These are phyloP conservation scores for Ogataea polymorpha DNA, from an alignment of 805 yeast species.

Conservation along the genomic window DNA sequence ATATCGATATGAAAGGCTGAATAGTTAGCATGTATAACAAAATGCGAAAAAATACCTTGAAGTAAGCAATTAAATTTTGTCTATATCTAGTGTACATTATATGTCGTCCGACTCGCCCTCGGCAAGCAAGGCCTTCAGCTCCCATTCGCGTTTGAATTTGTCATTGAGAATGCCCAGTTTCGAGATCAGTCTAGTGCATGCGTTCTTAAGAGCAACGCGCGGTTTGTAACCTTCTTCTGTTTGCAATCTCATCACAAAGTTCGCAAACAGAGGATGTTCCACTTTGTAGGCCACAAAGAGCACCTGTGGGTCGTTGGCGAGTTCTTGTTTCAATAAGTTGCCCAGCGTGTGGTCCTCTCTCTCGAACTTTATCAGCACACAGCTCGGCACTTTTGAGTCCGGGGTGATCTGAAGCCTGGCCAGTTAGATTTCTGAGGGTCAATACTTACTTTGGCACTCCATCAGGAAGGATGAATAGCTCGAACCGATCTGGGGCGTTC, in stretches of 20 bases:
- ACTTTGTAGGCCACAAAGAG: constrained; percentile 95
- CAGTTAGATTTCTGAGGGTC: background rate
- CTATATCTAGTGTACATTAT: constrained; percentile 7
- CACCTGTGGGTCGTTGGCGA: constrained; percentile 83
- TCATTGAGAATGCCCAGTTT: constrained; percentile 72
- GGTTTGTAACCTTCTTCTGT: constrained; percentile 96
- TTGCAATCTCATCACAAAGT: constrained; percentile 89
- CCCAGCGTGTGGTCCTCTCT: constrained; percentile 98
- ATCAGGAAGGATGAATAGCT: constrained; percentile 93
- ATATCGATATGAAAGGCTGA: constrained; percentile 20
- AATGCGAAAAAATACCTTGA: constrained; percentile 3
- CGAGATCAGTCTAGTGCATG: constrained; percentile 78
- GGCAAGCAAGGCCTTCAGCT: constrained; percentile 68
- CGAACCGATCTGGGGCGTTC: constrained; percentile 99
- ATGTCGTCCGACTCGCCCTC: constrained; percentile 47
- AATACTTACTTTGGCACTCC: constrained; percentile 81
- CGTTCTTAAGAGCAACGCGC: constrained; percentile 82
- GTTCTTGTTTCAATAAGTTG: constrained; percentile 80
- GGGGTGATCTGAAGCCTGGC: constrained; percentile 77
- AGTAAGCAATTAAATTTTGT: background rate
- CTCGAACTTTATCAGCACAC: constrained; percentile 88
- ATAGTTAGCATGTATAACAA: constrained; percentile 6
- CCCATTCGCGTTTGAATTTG: constrained; percentile 90
- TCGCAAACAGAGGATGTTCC: constrained; percentile 96
- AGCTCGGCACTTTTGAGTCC: constrained; percentile 92